A percentile compares a stretch with the other conserved stretches of the same genome.
Evolutionary conservation across 2,329 filamentous ascomycete genomes (phyloP).

Genomic region (Phaeosphaeria sp.): DNA sequence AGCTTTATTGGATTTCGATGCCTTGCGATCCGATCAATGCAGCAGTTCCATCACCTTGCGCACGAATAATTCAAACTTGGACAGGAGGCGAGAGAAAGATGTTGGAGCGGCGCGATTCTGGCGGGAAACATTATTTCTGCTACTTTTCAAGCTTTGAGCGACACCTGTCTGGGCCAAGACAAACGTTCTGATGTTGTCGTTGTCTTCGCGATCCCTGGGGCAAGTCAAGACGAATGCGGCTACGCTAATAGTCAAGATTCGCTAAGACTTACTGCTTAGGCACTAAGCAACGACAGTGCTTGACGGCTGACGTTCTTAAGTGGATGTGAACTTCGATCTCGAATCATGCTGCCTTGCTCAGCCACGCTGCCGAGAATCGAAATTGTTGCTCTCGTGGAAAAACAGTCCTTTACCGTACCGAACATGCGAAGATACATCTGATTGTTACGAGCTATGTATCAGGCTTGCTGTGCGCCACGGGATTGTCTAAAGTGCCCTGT

Average conservation of each 20-base stretch:
- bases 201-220: neutral
- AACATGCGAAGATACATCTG: too few relatives aligned
- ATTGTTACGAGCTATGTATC: too few relatives aligned
- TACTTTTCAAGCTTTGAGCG: neutral
- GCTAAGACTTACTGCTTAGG: neutral
- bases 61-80: neutral
- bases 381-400: neutral
- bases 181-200: neutral
- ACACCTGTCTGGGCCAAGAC: neutral
- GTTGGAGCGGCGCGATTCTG: neutral
- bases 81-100: neutral
- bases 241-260: neutral
- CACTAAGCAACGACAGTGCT: neutral
- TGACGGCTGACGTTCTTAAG: neutral
- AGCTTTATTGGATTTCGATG: neutral
- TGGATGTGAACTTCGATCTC: neutral
- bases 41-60: neutral
- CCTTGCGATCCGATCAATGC: neutral
- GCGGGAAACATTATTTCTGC: neutral
- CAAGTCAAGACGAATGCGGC: neutral
- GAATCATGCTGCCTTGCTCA: neutral
- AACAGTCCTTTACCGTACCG: neutral
- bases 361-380: neutral
- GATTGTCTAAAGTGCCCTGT: too few relatives aligned
- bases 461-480: too few relatives aligned